A percentile compares a stretch with the other conserved stretches of the same genome.
Conservation (phyloP, 345 rosid species). For the Geranium brycei region DNA sequence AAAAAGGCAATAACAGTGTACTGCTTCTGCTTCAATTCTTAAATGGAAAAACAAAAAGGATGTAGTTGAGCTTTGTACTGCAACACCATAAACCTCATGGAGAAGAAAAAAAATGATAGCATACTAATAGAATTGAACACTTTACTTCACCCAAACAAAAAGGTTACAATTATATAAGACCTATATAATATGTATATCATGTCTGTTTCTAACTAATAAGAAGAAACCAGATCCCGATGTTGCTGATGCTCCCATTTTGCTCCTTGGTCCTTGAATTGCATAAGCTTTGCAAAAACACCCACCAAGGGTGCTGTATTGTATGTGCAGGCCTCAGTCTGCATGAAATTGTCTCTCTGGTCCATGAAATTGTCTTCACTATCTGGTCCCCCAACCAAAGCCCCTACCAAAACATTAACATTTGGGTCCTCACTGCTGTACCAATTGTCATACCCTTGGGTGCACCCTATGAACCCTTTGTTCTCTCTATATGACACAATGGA, state of each 20-base stretch:
- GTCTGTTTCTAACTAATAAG: constrained; percentile 21
- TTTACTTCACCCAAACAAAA: too few species aligned
- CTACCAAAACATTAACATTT: constrained; percentile 41
- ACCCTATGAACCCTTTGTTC: constrained; percentile 75
- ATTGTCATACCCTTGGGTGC: constrained; percentile 73
- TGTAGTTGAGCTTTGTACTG: too few species aligned
- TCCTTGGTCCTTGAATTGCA: constrained; percentile 27
- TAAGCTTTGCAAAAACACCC: constrained; percentile 50
- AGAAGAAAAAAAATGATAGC: too few species aligned
- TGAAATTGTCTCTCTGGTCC: constrained; percentile 40
- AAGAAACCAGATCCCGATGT: constrained; percentile 48
- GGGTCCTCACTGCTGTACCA: constrained; percentile 34
- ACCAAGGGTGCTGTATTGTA: constrained; percentile 60
- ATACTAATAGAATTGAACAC: too few species aligned
- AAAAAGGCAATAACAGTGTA: too few species aligned
- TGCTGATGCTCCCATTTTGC: constrained; percentile 4
- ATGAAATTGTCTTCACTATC: constrained; percentile 32
- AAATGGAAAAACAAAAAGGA: too few species aligned
- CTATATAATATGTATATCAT: too few species aligned
- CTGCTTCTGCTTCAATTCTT: too few species aligned
- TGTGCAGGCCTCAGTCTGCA: constrained; percentile 73
- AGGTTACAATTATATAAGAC: too few species aligned
- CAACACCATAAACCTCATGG: too few species aligned
- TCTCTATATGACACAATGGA: constrained; percentile 65
- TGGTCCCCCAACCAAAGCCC: constrained; percentile 67